phyloP scores from a whole-genome alignment of 2,329 filamentous ascomycete species.

The Didymella exigua region DNA sequence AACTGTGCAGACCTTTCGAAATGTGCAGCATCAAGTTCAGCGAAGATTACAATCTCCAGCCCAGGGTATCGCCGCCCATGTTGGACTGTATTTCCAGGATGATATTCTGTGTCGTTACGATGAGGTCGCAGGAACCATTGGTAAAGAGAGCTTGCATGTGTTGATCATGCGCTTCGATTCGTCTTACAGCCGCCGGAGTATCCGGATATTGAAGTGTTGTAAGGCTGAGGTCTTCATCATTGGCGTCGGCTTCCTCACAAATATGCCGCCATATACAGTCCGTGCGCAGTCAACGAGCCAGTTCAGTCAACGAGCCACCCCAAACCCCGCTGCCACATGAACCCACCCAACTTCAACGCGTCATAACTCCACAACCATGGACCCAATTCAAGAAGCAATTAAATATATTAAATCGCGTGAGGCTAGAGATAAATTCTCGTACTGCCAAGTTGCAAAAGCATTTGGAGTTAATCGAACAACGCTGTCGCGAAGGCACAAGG shows the following conservation, averaged over 20 bases:
- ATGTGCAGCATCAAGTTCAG: constrained; percentile 11
- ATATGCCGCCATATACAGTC: neutral
- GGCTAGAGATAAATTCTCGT: neutral
- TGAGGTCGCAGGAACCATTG: neutral
- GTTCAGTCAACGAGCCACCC: too few species aligned
- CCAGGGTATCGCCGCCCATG: constrained; percentile 3
- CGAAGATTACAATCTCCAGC: constrained; percentile 9
- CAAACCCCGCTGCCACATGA: too few species aligned
- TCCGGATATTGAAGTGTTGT: constrained; percentile 3
- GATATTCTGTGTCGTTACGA: neutral
- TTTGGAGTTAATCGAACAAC: neutral
- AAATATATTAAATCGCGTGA: neutral
- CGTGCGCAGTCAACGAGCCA: too few species aligned
- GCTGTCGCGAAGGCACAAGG: neutral
- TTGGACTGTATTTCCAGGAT: constrained; percentile 6
- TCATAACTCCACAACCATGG: neutral
- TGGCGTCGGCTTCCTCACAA: neutral
- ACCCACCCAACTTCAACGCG: neutral
- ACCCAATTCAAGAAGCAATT: neutral
- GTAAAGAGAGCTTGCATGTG: constrained; percentile 7
- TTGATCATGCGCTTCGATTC: constrained; percentile 7
- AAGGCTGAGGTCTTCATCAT: neutral
- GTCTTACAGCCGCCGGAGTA: neutral
- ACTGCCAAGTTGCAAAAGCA: neutral
- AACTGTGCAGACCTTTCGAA: neutral